Evolutionary conservation across 2,329 filamentous ascomycete genomes (phyloP), one percentile per base, ranked within the genome.

Genomic region (Sclerotinia glacialis): DNA sequence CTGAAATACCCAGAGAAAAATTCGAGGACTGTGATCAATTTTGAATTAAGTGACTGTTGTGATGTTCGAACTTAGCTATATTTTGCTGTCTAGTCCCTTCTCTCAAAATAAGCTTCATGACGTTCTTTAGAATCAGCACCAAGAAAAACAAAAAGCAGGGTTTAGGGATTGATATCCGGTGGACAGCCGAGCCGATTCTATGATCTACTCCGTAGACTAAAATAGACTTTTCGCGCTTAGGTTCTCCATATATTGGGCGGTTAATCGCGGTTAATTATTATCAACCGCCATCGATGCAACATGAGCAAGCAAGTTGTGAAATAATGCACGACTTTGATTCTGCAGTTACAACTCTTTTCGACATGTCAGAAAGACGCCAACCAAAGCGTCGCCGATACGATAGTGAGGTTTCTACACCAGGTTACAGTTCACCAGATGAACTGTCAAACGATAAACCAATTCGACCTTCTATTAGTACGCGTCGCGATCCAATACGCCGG

Each of bases 391-490:
- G 74, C 34, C 66, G 73, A 44, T 75, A 75, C 60, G 80, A 79
- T 65, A 80, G 77, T 70, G 73, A 75, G 61, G 76, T 75, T 61
- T 77, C 78, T 72, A 78, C 78, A 11, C 78, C 78, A 12, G 76
- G 76, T 46, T 80, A 81, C 72, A 79, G 78, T 67, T 81, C 79
- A 44, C 80, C 83, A 9, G 82, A 84, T 68, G 81, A 83, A 64
- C 64, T 72, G 42, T 70, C 49, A 28, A 70, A 71, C 9, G 55
- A 75, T 79, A 68, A 77, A 75, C 42, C 76, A 71, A 68, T 78
- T 63, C 71, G 71, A 59, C 71, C 72, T 44, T 80, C 71, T 72
- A 76, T 66, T 34, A 37, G 37, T 37, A 53, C 64, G n/a, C 70
- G 69, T 16, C 69, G 69, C 46, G 71, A 73, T 54, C 71, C 70